Evolutionary conservation across 108 stramenopile genomes (phyloP).

Genomic region (Skeletonema tropicum): DNA sequence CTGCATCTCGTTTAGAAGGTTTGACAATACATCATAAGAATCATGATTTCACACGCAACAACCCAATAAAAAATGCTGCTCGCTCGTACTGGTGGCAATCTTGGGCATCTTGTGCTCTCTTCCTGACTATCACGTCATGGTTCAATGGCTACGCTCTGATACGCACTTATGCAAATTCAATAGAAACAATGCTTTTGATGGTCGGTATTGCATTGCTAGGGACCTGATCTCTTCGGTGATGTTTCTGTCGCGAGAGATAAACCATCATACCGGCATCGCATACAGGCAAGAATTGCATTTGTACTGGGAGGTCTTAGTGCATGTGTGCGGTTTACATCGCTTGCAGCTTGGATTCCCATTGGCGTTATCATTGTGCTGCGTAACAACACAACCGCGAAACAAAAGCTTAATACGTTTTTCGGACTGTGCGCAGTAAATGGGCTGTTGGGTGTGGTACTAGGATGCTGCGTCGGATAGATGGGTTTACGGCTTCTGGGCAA

Average conservation of each 20-base stretch:
- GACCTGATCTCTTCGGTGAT: slow-evolving; percentile 62
- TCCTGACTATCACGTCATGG: slow-evolving; percentile 63
- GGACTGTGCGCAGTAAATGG: slow-evolving; percentile 64
- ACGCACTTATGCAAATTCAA: slow-evolving; percentile 82
- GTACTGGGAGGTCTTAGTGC: slow-evolving; percentile 80
- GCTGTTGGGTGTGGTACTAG: slow-evolving; percentile 54
- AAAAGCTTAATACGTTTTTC: slow-evolving; percentile 24
- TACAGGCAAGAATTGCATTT: slow-evolving; percentile 61
- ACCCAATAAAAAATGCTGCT: neutral
- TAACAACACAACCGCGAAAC: slow-evolving; percentile 5
- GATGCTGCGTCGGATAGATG: slow-evolving; percentile 71
- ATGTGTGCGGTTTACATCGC: slow-evolving; percentile 79
- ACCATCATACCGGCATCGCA: slow-evolving; percentile 3
- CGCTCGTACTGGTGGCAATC: slow-evolving; percentile 3
- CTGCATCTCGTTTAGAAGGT: slow-evolving; percentile 52
- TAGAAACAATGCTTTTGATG: slow-evolving; percentile 64
- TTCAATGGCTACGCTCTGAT: slow-evolving; percentile 83
- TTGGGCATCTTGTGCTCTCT: slow-evolving; percentile 49
- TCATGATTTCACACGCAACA: neutral
- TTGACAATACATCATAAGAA: neutral
- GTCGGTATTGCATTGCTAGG: slow-evolving; percentile 60
- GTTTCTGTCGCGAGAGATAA: neutral
- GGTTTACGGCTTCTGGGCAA: slow-evolving; percentile 84
- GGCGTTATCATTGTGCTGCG: slow-evolving; percentile 64
- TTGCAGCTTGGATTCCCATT: slow-evolving; percentile 82